These are phyloP conservation scores for Ophiostoma tasmaniense DNA, from an alignment of 2,329 filamentous ascomycete species.

Conservation along the genomic window DNA sequence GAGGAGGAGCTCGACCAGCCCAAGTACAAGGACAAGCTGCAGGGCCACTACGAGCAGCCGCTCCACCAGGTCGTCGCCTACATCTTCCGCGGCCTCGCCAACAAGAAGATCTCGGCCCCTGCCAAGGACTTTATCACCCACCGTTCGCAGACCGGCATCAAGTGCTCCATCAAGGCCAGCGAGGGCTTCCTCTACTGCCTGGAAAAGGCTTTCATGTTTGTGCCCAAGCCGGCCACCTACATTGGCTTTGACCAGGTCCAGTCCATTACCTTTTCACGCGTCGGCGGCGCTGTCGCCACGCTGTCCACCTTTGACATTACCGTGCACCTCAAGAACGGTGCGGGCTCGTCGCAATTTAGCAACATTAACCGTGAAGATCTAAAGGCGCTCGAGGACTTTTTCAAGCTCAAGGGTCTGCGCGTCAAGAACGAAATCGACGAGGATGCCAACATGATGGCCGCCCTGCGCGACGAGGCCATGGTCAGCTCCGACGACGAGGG, in stretches of 20 bases:
- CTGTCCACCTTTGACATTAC: slow-evolving; percentile 96
- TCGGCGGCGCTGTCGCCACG: slow-evolving; percentile 86
- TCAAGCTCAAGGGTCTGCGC: slow-evolving; percentile 88
- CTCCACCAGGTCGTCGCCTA: slow-evolving; percentile 89
- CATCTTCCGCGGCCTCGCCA: slow-evolving; percentile 87
- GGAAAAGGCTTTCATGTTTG: slow-evolving; percentile 98
- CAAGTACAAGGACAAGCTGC: slow-evolving; percentile 82
- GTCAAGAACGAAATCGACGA: slow-evolving; percentile 99
- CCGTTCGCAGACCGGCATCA: slow-evolving; percentile 88
- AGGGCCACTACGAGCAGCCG: slow-evolving; percentile 84
- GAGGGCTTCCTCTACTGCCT: slow-evolving; percentile 95
- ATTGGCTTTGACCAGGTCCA: slow-evolving; percentile 90
- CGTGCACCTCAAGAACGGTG: slow-evolving; percentile 78
- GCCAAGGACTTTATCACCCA: slow-evolving; percentile 93
- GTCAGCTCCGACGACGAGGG: slow-evolving; percentile 80
- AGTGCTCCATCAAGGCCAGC: slow-evolving; percentile 99
- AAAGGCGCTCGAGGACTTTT: slow-evolving; percentile 92
- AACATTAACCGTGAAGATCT: slow-evolving; percentile 99
- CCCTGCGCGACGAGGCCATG: slow-evolving; percentile 74
- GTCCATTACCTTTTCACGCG: slow-evolving; percentile 88
- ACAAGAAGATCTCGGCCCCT: slow-evolving; percentile 89
- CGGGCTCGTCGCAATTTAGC: slow-evolving; percentile 88
- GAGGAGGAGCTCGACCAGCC: slow-evolving; percentile 69
- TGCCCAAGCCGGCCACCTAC: slow-evolving; percentile 95
- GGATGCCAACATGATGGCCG: slow-evolving; percentile 71